Percentiles rank a stretch among this genome's conserved stretches.
Conservation (phyloP, 2,329 filamentous ascomycete genomes). For the Colletotrichum zoysiae region DNA sequence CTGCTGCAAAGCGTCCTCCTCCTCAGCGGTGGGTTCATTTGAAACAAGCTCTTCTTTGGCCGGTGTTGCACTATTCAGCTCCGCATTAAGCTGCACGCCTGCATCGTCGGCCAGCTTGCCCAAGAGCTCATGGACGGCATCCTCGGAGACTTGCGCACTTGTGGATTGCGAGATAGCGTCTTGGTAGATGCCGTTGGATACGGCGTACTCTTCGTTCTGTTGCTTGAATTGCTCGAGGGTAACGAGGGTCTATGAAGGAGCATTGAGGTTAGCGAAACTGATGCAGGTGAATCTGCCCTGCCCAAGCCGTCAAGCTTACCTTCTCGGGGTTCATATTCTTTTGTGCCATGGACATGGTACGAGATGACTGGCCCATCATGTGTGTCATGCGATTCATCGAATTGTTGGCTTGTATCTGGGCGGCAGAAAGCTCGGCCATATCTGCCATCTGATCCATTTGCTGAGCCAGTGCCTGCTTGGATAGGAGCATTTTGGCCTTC, state of each 20-base stretch:
- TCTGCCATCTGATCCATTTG: conserved; percentile 76
- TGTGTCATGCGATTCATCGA: conserved; percentile 74
- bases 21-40: conserved; percentile 78
- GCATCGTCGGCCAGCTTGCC: conserved; percentile 89
- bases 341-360: conserved; percentile 70
- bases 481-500: conserved; percentile 72
- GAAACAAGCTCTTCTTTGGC: conserved; percentile 70
- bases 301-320: conserved; percentile 48
- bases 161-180: conserved; percentile 86
- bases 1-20: conserved; percentile 81
- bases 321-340: conserved; percentile 70
- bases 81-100: conserved; percentile 83
- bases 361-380: conserved; percentile 72
- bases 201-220: conserved; percentile 74
- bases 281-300: not conserved
- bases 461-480: conserved; percentile 71
- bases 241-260: conserved; percentile 61
- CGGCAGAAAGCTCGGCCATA: conserved; percentile 71
- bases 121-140: conserved; percentile 88
- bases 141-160: conserved; percentile 78
- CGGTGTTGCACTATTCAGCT: conserved; percentile 72
- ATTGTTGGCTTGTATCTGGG: conserved; percentile 74
- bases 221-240: conserved; percentile 72
- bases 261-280: not conserved
- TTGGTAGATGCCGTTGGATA: conserved; percentile 82